Evolutionary conservation across 441 rosid species (phyloP).

Genomic region (Populus hybrid): DNA sequence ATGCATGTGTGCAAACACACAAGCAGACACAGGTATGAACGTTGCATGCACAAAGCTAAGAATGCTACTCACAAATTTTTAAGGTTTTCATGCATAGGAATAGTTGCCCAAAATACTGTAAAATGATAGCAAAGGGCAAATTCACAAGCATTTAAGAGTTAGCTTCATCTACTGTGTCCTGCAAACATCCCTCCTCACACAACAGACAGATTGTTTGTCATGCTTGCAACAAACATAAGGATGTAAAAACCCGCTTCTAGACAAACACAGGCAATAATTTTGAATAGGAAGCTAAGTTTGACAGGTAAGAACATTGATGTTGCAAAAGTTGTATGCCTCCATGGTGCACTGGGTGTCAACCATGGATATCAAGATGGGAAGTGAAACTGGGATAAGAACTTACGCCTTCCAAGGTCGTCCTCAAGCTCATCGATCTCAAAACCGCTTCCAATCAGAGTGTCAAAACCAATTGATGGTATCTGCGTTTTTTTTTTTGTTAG

Average conservation of each 20-base stretch:
- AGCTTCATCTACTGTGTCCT: neutral
- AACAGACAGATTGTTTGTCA: neutral
- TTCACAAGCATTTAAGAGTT: neutral
- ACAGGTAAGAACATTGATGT: neutral
- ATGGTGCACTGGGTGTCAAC: neutral
- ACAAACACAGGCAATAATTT: neutral
- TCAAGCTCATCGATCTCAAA: slow-evolving; percentile 92
- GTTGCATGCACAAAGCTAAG: neutral
- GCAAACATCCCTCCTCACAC: neutral
- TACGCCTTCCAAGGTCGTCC: slow-evolving; percentile 97
- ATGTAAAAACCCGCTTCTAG: neutral
- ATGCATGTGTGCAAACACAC: neutral
- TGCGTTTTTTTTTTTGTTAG: slow-evolving; percentile 22
- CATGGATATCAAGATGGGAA: neutral
- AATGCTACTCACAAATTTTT: neutral
- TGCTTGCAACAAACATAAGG: neutral
- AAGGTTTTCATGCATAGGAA: neutral
- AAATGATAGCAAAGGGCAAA: neutral
- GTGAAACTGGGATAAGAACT: neutral
- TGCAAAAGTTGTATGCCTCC: neutral
- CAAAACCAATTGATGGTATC: slow-evolving; percentile 78
- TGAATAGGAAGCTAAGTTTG: neutral
- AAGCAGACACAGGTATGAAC: neutral
- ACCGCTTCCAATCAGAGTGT: slow-evolving; percentile 85
- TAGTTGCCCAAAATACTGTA: too few species aligned